phyloP scores from a whole-genome alignment of 2,329 filamentous ascomycete species.

The Epichloe sibirici region DNA sequence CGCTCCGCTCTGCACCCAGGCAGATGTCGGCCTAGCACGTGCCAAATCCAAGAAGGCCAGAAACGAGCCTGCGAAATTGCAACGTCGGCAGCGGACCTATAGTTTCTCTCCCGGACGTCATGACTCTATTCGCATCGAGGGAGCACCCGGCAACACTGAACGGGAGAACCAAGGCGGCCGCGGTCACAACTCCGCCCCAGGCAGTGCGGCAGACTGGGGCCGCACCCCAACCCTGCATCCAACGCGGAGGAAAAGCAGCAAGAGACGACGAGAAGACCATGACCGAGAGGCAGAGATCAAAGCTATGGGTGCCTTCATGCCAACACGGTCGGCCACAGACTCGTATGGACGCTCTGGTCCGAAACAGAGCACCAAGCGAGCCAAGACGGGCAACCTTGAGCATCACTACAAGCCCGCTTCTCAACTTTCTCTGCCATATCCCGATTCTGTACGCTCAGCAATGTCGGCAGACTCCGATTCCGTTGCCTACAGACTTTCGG shows the following conservation, averaged over 20 bases:
- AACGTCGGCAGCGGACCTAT: constrained; percentile 38
- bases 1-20: constrained; percentile 22
- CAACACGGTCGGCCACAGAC: constrained; percentile 50
- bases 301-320: constrained; percentile 62
- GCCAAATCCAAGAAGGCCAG: constrained; percentile 26
- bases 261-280: constrained; percentile 62
- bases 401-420: constrained; percentile 52
- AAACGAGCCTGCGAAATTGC: constrained; percentile 34
- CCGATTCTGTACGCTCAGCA: constrained; percentile 63
- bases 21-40: constrained; percentile 17
- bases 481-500: constrained; percentile 64
- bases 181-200: constrained; percentile 3
- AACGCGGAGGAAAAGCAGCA: constrained; percentile 60
- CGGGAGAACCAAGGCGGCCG: constrained; percentile 4
- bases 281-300: constrained; percentile 79
- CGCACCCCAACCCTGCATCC: constrained; percentile 42
- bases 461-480: constrained; percentile 65
- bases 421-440: constrained; percentile 61
- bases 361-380: constrained; percentile 54
- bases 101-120: constrained; percentile 51
- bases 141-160: constrained; percentile 8
- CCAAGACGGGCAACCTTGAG: constrained; percentile 38
- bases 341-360: constrained; percentile 47
- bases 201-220: constrained; percentile 14
- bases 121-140: constrained; percentile 36